Conservation (phyloP, 106 monocot species). For the Dendrobium officinale region DNA sequence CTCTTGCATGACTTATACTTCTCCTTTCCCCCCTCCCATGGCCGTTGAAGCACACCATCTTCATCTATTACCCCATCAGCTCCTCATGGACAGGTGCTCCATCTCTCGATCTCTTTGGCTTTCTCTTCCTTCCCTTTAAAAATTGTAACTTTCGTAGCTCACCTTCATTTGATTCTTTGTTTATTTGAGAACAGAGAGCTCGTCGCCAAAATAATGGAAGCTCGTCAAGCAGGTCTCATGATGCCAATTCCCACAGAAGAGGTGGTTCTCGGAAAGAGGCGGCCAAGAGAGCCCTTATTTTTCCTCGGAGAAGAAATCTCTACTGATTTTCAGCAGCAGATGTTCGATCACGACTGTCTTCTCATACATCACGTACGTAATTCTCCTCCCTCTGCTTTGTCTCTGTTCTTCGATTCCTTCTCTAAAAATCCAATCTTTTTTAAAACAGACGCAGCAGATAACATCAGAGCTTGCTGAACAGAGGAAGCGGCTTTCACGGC, state of each 20-base stretch:
- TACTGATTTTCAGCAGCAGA: slow-evolving; percentile 14
- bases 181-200: not conserved
- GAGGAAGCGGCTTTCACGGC: not conserved
- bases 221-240: not conserved
- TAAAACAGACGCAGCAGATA: not conserved
- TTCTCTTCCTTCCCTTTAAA: not conserved
- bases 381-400: not conserved
- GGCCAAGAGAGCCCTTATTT: slow-evolving; percentile 10
- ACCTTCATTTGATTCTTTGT: not conserved
- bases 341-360: slow-evolving; percentile 35
- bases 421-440: not conserved
- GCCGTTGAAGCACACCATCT: slow-evolving; percentile 62
- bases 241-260: not conserved
- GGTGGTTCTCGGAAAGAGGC: not conserved
- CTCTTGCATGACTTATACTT: not conserved
- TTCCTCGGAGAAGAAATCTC: slow-evolving; percentile 8
- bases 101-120: too few species aligned
- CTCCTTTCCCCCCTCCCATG: slow-evolving; percentile 11
- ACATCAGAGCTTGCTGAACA: not conserved
- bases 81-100: slow-evolving; percentile 2
- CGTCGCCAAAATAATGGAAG: not conserved
- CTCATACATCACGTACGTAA: slow-evolving; percentile 16
- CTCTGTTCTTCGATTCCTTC: not conserved
- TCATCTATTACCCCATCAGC: slow-evolving; percentile 29
- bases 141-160: not conserved